A percentile compares a stretch with the other conserved stretches of the same genome.
phyloP scores from a whole-genome alignment of 352 stramenopile genomes.

The Thalassiosira livingstoniorum region DNA sequence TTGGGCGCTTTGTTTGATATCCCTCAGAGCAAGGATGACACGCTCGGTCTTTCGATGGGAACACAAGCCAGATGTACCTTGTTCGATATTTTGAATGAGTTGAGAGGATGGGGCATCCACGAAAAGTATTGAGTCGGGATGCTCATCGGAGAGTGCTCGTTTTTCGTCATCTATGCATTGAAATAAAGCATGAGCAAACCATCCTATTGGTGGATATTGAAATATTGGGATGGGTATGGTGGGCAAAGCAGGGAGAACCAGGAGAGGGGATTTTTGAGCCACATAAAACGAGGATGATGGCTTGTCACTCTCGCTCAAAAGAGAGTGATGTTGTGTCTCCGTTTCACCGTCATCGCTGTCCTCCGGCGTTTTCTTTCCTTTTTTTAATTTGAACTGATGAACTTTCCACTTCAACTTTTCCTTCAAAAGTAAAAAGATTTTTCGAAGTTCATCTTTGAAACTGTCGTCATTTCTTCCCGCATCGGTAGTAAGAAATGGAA shows the following conservation, averaged over 20 bases:
- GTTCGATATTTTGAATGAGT: conserved; percentile 54
- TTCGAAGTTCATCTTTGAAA: conserved; percentile 48
- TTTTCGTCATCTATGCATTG: conserved; percentile 69
- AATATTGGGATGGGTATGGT: conserved; percentile 50
- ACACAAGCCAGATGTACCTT: conserved; percentile 41
- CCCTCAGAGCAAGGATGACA: conserved; percentile 49
- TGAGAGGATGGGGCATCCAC: conserved; percentile 56
- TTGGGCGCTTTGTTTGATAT: conserved; percentile 39
- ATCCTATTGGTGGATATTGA: conserved; percentile 63
- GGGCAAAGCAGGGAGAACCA: conserved; percentile 73
- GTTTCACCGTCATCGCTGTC: not conserved
- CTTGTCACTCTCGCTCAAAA: not conserved
- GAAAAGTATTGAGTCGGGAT: conserved; percentile 66
- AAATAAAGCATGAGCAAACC: conserved; percentile 65
- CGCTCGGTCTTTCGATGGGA: conserved; percentile 38
- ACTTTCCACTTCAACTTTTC: conserved; percentile 37
- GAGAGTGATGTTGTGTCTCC: not conserved
- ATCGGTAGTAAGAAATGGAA: conserved; percentile 61
- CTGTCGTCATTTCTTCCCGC: conserved; percentile 17
- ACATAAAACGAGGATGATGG: not conserved
- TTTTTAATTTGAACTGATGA: conserved; percentile 5
- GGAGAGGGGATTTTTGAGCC: conserved; percentile 35
- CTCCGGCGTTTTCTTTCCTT: not conserved
- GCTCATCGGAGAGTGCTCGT: conserved; percentile 50
- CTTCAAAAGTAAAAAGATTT: conserved; percentile 58